phyloP scores from a whole-genome alignment of 345 rosid species.

The Syzygium aqueum region DNA sequence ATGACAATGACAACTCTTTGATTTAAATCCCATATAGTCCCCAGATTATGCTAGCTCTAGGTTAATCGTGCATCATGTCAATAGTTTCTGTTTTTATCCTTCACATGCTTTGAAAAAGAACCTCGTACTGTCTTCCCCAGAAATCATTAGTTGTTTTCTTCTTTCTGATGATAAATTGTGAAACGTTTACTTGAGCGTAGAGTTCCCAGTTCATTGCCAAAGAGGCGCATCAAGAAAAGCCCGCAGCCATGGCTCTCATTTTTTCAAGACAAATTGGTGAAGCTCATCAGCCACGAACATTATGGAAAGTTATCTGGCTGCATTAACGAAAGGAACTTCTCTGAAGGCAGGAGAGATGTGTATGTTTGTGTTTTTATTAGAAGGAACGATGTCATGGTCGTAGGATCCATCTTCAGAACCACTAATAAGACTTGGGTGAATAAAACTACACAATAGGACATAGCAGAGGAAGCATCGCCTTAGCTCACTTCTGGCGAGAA shows the following conservation, averaged over 20 bases:
- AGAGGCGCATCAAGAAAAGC: too few relatives aligned
- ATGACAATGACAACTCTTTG: background rate
- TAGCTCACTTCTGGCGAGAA: background rate
- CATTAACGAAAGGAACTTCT: background rate
- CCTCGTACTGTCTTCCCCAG: background rate
- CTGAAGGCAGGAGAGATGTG: background rate
- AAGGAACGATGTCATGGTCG: background rate
- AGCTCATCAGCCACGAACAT: background rate
- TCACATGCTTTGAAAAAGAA: background rate
- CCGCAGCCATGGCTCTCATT: too few relatives aligned
- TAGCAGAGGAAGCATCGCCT: too few relatives aligned
- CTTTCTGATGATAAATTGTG: background rate
- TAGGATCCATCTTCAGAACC: background rate
- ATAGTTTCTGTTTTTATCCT: background rate
- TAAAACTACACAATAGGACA: background rate
- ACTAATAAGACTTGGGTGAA: background rate
- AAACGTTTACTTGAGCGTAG: background rate
- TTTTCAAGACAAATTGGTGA: background rate
- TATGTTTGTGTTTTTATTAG: background rate
- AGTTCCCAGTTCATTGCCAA: too few relatives aligned
- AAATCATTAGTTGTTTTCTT: background rate
- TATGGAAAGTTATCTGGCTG: background rate
- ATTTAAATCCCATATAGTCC: background rate
- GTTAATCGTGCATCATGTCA: background rate
- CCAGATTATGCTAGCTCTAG: background rate